Percentiles rank a stretch among this genome's conserved stretches.
Conservation (phyloP, 805 yeast species). For the Yamadazyma phyllophila region DNA sequence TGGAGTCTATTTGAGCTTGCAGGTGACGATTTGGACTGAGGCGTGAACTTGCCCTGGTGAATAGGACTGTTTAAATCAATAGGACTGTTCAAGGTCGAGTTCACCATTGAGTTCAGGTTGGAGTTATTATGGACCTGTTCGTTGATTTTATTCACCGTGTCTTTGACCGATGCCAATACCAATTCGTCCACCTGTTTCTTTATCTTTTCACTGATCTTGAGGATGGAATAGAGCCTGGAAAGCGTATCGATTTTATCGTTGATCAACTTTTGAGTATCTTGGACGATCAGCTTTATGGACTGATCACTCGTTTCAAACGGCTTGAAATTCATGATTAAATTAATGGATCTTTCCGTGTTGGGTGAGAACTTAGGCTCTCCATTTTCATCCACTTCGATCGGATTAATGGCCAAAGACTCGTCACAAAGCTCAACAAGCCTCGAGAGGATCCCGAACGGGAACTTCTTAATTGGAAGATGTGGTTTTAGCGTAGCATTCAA, state of each 20-base stretch:
- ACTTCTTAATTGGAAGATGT: constrained; percentile 32
- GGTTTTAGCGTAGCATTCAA: constrained; percentile 1
- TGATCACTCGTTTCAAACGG: constrained; percentile 59
- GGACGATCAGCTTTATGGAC: constrained; percentile 59
- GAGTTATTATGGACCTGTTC: constrained; percentile 26
- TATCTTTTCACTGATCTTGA: constrained; percentile 72
- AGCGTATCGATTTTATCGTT: constrained; percentile 68
- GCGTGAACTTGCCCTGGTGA: constrained; percentile 2
- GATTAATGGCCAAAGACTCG: constrained; percentile 69
- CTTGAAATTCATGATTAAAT: constrained; percentile 40
- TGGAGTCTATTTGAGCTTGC: constrained; percentile 13
- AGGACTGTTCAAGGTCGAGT: constrained; percentile 10
- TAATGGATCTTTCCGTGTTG: constrained; percentile 56
- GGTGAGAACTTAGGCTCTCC: constrained; percentile 50
- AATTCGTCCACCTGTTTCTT: constrained; percentile 73
- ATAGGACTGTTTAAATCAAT: constrained; percentile 8
- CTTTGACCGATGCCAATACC: constrained; percentile 60
- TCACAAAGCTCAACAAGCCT: constrained; percentile 65
- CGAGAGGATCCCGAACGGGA: constrained; percentile 62
- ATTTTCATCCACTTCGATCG: constrained; percentile 35
- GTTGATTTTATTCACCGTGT: constrained; percentile 57
- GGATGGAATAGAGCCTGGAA: constrained; percentile 66
- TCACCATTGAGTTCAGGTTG: constrained; percentile 2
- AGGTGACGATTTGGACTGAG: not conserved
- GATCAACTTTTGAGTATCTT: constrained; percentile 63